phyloP scores from a whole-genome alignment of 257 asterid species.

The Petrea volubilis region DNA sequence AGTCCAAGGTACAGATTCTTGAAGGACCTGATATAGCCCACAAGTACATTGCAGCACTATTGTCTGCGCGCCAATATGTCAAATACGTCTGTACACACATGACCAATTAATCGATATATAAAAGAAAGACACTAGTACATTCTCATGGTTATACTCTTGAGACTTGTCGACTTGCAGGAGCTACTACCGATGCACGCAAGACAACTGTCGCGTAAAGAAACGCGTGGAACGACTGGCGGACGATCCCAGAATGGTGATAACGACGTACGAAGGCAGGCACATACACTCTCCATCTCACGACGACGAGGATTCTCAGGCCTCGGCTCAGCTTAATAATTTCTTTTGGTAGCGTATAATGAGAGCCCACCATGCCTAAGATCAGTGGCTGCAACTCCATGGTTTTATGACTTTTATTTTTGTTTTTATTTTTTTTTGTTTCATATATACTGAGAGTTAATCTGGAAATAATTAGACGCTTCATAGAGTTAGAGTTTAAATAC shows the following conservation, averaged over 20 bases:
- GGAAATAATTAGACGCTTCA: constrained; percentile 19
- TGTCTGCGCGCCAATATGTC: too few relatives aligned
- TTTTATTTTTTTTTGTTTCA: too few relatives aligned
- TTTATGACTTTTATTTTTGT: not conserved
- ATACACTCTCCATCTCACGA: constrained; percentile 83
- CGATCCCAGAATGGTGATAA: constrained; percentile 96
- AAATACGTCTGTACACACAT: too few relatives aligned
- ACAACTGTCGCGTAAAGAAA: constrained; percentile 84
- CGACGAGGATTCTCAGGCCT: constrained; percentile 60
- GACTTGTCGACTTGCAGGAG: constrained; percentile 58
- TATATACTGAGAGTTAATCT: not conserved
- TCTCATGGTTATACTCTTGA: too few relatives aligned
- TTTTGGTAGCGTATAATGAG: constrained; percentile 64
- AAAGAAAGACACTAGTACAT: too few relatives aligned
- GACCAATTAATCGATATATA: too few relatives aligned
- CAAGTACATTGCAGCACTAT: not conserved
- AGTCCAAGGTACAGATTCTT: not conserved
- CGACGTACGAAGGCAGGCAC: constrained; percentile 93
- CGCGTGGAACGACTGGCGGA: constrained; percentile 87
- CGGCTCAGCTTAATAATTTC: constrained; percentile 55
- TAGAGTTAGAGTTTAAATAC: constrained; percentile 3
- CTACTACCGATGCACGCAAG: constrained; percentile 90
- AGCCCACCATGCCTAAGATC: not conserved
- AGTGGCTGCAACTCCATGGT: not conserved
- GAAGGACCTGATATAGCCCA: not conserved